Conservation (phyloP, 2,329 filamentous ascomycete species). For the Raffaelea arxii region DNA sequence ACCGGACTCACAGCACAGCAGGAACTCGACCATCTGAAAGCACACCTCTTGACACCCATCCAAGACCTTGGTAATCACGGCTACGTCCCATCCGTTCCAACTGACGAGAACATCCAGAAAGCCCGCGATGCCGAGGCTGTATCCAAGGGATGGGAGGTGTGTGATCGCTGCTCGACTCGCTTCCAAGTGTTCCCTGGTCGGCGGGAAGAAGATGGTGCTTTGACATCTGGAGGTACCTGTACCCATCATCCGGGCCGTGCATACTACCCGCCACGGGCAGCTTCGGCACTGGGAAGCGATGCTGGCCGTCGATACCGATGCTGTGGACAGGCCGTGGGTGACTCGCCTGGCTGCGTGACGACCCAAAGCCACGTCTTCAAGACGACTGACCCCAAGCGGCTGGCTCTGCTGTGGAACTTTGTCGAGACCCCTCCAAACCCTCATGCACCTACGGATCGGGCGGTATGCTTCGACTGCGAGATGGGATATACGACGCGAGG, state of each 20-base stretch:
- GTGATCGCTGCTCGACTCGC: slow-evolving; percentile 74
- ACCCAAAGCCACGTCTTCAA: slow-evolving; percentile 79
- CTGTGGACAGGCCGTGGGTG: slow-evolving; percentile 66
- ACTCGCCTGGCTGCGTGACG: slow-evolving; percentile 64
- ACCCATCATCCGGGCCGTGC: slow-evolving; percentile 70
- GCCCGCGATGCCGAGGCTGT: slow-evolving; percentile 56
- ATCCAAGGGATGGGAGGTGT: slow-evolving; percentile 72
- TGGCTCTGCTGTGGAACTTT: slow-evolving; percentile 75
- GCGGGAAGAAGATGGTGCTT: slow-evolving; percentile 62
- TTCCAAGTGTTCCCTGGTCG: slow-evolving; percentile 91
- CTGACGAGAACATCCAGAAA: slow-evolving; percentile 53
- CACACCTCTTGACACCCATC: slow-evolving; percentile 54
- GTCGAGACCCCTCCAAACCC: slow-evolving; percentile 62
- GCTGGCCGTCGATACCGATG: slow-evolving; percentile 61
- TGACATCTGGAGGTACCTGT: slow-evolving; percentile 70
- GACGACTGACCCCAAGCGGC: slow-evolving; percentile 60
- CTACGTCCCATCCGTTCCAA: slow-evolving; percentile 64
- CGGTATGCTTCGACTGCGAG: slow-evolving; percentile 88
- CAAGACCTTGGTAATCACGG: slow-evolving; percentile 55
- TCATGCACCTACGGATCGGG: slow-evolving; percentile 39
- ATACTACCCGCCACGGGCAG: slow-evolving; percentile 43
- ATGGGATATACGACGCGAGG: slow-evolving; percentile 93
- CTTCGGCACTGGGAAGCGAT: slow-evolving; percentile 38
- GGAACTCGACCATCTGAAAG: slow-evolving; percentile 54
- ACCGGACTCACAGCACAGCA: slow-evolving; percentile 61